Evolutionary conservation across 371 early-diverging fungal species (phyloP), one percentile per base, ranked within the genome.

Genomic region (Mortierella sp.): DNA sequence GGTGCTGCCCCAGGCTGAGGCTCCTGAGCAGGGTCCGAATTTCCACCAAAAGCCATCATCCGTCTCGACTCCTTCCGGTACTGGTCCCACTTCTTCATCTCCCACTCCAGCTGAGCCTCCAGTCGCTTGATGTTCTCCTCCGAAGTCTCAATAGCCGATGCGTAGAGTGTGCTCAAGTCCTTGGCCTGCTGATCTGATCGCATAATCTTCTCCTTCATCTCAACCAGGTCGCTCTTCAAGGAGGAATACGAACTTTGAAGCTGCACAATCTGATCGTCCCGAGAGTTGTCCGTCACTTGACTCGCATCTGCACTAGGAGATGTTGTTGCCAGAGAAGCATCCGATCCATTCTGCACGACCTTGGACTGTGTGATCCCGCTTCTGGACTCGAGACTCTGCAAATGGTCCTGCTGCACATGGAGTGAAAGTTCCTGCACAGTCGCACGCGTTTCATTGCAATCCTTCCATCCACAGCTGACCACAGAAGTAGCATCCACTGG

Each of bases 101-200:
- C 83, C 83, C 83, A 82, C 29, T 82, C 83, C 45, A 82, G 50
- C 26, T 44, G 68, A 3, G 83, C 83, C 70, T 82, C 83, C 53
- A 82, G 44, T n/a, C 78, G 78, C 41, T 58, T 74, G 34, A 74
- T 75, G 11, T 71, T 61, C 61, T 78, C 73, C 37, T 58, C 64
- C 0, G 83, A 65, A 22, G 64, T 44, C 4, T 66, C 43, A 3
- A 72, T 63, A 24, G 76, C 74, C 3, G 69, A 53, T 14, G 53
- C 52, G 37, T 82, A 82, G 2, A 78, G 71, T 0, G 45, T 43
- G 6, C 58, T 66, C 22, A 79, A 68, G 14, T 71, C 72, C 22
- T 47, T 66, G n/a, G 74, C 43, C 29, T 71, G 68, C 13, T 65
- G 43, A n/a, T 75, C 75, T 52, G 68, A 63, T 14, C 52, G 40